These are phyloP conservation scores for Chytridium lagenaria DNA, from an alignment of 371 early-diverging fungal genomes.

Conservation along the genomic window DNA sequence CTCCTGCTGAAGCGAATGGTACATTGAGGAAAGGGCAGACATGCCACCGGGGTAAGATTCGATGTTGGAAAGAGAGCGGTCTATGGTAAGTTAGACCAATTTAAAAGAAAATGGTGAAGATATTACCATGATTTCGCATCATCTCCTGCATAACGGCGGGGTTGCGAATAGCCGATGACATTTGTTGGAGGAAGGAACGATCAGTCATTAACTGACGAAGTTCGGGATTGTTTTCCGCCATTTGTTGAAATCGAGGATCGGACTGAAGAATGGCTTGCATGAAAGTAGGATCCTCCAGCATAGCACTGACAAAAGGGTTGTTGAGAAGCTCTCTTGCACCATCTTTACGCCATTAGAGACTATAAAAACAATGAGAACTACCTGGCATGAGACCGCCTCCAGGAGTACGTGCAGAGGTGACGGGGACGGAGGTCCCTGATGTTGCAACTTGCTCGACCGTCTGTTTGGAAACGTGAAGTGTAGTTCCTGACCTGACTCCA, in stretches of 20 bases:
- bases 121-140: conserved; percentile 51
- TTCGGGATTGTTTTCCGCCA: conserved; percentile 47
- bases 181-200: conserved; percentile 37
- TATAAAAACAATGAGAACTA: not conserved
- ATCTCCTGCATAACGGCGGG: conserved; percentile 52
- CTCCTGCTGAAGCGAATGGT: conserved; percentile 36
- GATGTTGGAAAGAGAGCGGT: conserved; percentile 48
- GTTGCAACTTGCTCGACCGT: conserved; percentile 21
- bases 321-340: conserved; percentile 31
- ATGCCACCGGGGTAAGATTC: conserved; percentile 58
- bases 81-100: conserved; percentile 24
- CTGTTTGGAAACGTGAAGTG: conserved; percentile 34
- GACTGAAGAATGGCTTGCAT: conserved; percentile 43
- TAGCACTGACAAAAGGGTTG: conserved; percentile 42
- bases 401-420: not conserved
- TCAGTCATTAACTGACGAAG: conserved; percentile 33
- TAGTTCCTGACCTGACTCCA: conserved; percentile 31
- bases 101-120: not conserved
- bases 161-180: conserved; percentile 33
- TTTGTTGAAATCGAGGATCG: conserved; percentile 45
- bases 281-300: conserved; percentile 42
- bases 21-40: conserved; percentile 48
- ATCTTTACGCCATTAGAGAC: not conserved
- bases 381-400: conserved; percentile 8
- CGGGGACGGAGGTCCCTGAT: conserved; percentile 16